phyloP scores from a whole-genome alignment of 345 rosid species.

The Psidium friedrichsthalianum region DNA sequence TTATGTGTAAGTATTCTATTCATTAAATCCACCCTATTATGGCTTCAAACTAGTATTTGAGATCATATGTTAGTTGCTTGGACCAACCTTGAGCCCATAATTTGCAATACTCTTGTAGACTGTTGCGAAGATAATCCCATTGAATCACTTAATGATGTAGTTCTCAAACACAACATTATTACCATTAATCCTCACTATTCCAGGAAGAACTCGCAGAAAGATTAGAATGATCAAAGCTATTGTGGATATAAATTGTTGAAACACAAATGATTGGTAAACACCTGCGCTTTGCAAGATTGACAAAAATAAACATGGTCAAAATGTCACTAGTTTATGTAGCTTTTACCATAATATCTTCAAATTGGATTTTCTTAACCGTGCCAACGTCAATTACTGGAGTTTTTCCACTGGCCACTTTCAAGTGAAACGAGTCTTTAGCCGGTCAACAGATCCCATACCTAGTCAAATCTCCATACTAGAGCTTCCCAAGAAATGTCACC shows the following conservation, averaged over 20 bases:
- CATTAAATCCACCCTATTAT: neutral
- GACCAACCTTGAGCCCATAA: neutral
- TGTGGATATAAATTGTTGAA: neutral
- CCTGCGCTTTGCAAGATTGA: neutral
- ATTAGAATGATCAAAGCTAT: neutral
- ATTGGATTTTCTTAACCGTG: neutral
- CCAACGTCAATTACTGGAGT: neutral
- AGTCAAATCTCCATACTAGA: neutral
- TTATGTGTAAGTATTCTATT: neutral
- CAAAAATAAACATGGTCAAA: neutral
- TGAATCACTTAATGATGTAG: neutral
- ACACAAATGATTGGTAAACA: neutral
- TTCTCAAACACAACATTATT: neutral
- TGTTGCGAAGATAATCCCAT: neutral
- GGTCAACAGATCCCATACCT: neutral
- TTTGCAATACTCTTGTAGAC: neutral
- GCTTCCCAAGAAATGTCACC: neutral
- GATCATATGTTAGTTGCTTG: neutral
- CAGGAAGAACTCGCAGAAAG: neutral
- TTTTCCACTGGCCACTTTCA: neutral
- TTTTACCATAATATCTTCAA: slow-evolving; percentile 1
- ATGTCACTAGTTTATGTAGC: neutral
- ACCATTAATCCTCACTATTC: neutral
- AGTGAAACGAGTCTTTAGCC: neutral
- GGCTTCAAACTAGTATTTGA: neutral